Conservation (phyloP, 768 basidiomycete genomes). For the Auricularia auricula-judae region DNA sequence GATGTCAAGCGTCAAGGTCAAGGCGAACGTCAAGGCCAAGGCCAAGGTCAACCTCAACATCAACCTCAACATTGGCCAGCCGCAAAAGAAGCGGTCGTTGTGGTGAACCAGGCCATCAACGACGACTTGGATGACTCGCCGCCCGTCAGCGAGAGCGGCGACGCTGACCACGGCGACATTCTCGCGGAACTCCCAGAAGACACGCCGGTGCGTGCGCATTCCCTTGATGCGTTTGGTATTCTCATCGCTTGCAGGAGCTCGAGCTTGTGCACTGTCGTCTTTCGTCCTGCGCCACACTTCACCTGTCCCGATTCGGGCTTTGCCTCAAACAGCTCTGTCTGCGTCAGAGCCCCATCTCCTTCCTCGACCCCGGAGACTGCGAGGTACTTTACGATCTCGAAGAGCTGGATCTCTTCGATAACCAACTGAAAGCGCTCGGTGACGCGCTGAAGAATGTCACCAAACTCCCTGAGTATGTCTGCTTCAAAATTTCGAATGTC, state of each 20-base stretch:
- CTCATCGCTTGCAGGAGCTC: slow-evolving; percentile 48
- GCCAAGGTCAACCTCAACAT: not conserved
- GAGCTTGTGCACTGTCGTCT: slow-evolving; percentile 77
- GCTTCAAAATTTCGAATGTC: not conserved
- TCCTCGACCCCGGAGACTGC: slow-evolving; percentile 65
- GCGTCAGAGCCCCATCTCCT: slow-evolving; percentile 72
- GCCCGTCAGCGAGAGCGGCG: slow-evolving; percentile 27
- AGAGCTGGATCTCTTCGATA: slow-evolving; percentile 94
- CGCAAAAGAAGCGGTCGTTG: not conserved
- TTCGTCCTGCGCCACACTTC: slow-evolving; percentile 39
- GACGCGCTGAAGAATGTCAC: slow-evolving; percentile 48
- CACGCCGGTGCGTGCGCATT: slow-evolving; percentile 48
- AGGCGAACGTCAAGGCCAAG: not conserved
- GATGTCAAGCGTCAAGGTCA: not conserved
- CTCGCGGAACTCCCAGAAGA: slow-evolving; percentile 75
- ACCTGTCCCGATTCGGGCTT: slow-evolving; percentile 59
- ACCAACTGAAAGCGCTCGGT: slow-evolving; percentile 70
- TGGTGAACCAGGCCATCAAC: slow-evolving; percentile 12
- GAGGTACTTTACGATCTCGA: slow-evolving; percentile 55
- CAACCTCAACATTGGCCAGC: not conserved
- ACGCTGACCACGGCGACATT: slow-evolving; percentile 35
- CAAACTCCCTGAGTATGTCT: slow-evolving; percentile 24
- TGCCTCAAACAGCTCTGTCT: slow-evolving; percentile 68
- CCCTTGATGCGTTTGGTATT: not conserved
- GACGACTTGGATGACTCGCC: slow-evolving; percentile 43